Base-by-base conservation (phyloP, 1,284 basidiomycete species). In the Peniophora sp. region DNA sequence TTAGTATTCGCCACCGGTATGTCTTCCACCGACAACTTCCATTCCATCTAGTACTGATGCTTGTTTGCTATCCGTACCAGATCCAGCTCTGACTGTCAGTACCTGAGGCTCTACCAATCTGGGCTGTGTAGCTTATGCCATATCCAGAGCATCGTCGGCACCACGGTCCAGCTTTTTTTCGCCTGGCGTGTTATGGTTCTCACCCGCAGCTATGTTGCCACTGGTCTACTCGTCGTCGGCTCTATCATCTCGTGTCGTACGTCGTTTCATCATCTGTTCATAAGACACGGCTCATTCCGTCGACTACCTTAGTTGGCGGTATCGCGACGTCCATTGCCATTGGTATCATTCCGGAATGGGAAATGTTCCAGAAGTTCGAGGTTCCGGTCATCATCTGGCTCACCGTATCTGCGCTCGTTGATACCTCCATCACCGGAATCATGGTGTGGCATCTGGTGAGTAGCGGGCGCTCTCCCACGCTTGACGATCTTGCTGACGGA, bases 101-200 rank as follows among this genome's bases (percentile, higher is more conserved):
- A 23, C 17, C 24, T 41, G 37, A 5, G 37, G 8, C 6, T 41
- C 37, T 41, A 8, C 18, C 12, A 12, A 5, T 32, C 6, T 12
- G 27, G 27, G 27, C 12, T 12, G 27, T 41, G n/a, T n/a, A 15
- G 37, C 37, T 41, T 41, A 41, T n/a, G 8, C 37, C 37, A 17
- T 41, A 20, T 41, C 18, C 27, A 71, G 68, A 64, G 67, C 1
- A 54, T 73, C 39, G 68, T 70, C 15, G 71, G 71, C 15, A 59
- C 65, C 42, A 57, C 64, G 20, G 71, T 72, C 15, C 71, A 73
- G 49, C 51, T 66, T 34, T 73, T 73, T 58, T 73, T 73, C 53
- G 68, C 71, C 3, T 73, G 71, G 71, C 60, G 71, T 53, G 68
- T 72, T 43, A 64, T 64, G 37, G 59, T 71, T 18, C 62, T 72